Conservation (phyloP, 192 early-diverging fungal species). For the Linnemannia exigua region DNA sequence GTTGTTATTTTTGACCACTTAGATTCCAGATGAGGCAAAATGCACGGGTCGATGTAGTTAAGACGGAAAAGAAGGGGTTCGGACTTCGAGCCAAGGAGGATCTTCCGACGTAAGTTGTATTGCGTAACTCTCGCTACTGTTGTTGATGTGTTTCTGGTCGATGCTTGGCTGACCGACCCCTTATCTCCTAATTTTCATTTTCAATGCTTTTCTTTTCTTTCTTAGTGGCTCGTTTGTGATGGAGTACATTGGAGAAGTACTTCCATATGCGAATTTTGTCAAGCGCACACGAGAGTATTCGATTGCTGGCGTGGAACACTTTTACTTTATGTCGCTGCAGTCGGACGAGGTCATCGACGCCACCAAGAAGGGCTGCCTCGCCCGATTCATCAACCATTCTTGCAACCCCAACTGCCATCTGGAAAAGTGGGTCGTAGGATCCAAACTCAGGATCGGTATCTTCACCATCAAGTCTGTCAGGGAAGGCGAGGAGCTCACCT, state of each 20-base stretch:
- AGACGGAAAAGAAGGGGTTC: conserved; percentile 93
- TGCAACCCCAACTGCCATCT: conserved; percentile 96
- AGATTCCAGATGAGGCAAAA: conserved; percentile 91
- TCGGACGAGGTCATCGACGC: conserved; percentile 97
- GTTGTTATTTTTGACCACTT: not conserved
- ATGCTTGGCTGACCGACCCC: not conserved
- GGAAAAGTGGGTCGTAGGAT: conserved; percentile 97
- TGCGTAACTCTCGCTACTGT: not conserved
- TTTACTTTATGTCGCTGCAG: conserved; percentile 98
- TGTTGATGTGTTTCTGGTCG: not conserved
- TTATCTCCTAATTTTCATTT: not conserved
- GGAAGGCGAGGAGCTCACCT: conserved; percentile 91
- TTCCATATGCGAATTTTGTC: conserved; percentile 82
- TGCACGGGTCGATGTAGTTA: conserved; percentile 88
- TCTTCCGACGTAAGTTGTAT: conserved; percentile 70
- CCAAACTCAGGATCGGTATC: conserved; percentile 92
- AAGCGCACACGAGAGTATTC: conserved; percentile 89
- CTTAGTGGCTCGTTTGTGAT: conserved; percentile 90
- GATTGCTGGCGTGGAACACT: conserved; percentile 86
- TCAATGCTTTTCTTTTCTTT: conserved; percentile 17
- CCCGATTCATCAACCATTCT: conserved; percentile 98
- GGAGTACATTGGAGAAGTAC: conserved; percentile 98
- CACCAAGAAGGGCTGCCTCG: conserved; percentile 90
- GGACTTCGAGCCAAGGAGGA: conserved; percentile 83
- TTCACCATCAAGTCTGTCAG: conserved; percentile 86